These are phyloP conservation scores for Rhynchospora tenuis DNA, from an alignment of 176 grass and related monocot genomes.

Conservation along the genomic window DNA sequence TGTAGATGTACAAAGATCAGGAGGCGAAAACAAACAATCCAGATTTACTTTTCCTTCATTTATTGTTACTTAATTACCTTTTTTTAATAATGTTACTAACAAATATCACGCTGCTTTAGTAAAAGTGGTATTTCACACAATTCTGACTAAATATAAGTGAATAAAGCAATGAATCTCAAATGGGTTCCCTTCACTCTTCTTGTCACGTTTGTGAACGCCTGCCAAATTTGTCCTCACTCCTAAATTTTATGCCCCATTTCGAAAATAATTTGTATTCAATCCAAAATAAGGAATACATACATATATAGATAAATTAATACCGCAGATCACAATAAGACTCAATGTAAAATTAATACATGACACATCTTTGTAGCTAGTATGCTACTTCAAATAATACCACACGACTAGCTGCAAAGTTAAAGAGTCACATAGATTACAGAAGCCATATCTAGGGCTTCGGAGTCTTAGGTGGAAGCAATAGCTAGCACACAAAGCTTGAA, in stretches of 20 bases:
- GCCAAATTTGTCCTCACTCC: no score
- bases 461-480: slow-evolving; percentile 16
- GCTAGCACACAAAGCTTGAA: not conserved
- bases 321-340: no score
- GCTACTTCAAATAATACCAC: not conserved
- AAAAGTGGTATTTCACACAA: no score
- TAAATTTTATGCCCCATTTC: no score
- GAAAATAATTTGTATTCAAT: no score
- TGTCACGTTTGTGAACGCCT: not conserved
- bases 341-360: no score
- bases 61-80: not conserved
- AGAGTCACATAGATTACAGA: not conserved
- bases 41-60: not conserved
- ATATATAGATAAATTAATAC: no score
- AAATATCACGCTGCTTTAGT: not conserved
- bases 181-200: not conserved
- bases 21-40: not conserved
- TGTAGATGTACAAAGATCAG: not conserved
- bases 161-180: not conserved
- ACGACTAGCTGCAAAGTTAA: not conserved
- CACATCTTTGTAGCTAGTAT: no score
- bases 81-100: not conserved
- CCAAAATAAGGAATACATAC: no score
- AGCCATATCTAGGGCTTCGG: not conserved
- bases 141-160: not conserved